Conservation (phyloP, 768 basidiomycete species). For the Sarcodon sp. region DNA sequence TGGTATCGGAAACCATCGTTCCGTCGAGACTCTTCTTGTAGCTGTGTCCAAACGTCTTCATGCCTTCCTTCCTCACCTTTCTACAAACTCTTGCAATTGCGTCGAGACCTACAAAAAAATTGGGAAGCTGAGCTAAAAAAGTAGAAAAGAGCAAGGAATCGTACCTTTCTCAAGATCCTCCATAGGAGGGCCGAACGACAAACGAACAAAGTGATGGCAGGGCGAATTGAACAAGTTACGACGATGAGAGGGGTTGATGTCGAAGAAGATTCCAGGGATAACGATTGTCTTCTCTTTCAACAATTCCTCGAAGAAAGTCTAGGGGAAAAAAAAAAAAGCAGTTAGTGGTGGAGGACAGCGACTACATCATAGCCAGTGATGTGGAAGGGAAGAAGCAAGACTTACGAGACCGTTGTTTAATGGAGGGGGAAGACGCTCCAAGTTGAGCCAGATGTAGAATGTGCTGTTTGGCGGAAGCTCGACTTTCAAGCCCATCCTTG, state of each 20-base stretch:
- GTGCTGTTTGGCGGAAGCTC: conserved; percentile 66
- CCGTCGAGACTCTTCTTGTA: conserved; percentile 46
- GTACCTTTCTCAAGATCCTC: conserved; percentile 67
- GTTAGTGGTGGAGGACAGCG: not conserved
- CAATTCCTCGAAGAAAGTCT: conserved; percentile 92
- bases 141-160: conserved; percentile 1
- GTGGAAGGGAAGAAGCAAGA: conserved; percentile 3
- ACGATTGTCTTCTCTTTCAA: conserved; percentile 86
- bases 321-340: conserved; percentile 1
- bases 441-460: conserved; percentile 92
- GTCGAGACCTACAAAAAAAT: conserved; percentile 48
- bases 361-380: not conserved
- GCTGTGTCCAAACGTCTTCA: conserved; percentile 53
- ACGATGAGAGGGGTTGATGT: conserved; percentile 70
- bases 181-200: conserved; percentile 78
- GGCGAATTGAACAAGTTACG: conserved; percentile 85
- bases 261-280: conserved; percentile 86
- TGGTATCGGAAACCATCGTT: conserved; percentile 3
- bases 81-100: conserved; percentile 72
- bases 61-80: conserved; percentile 50
- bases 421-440: conserved; percentile 67
- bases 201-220: conserved; percentile 80
- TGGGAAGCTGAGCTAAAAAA: not conserved
- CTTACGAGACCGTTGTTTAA: conserved; percentile 77
- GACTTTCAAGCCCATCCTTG: conserved; percentile 67